phyloP scores from a whole-genome alignment of 2,329 filamentous ascomycete species.

The Dactylellina drechsleri region DNA sequence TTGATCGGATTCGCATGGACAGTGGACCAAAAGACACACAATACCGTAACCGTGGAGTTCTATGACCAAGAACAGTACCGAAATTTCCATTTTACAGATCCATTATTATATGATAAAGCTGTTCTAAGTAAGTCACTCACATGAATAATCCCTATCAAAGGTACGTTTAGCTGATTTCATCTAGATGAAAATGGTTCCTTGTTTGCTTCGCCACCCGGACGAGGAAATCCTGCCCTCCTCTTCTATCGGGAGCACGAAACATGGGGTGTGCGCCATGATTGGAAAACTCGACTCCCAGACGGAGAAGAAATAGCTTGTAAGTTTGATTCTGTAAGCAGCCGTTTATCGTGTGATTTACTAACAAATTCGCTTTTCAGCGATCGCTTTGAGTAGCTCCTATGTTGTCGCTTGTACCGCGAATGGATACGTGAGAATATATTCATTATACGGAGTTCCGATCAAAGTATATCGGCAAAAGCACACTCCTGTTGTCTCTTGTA shows the following conservation, averaged over 20 bases:
- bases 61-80: slow-evolving; percentile 84
- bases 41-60: slow-evolving; percentile 96
- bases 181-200: slow-evolving; percentile 79
- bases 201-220: slow-evolving; percentile 80
- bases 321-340: slow-evolving; percentile 21
- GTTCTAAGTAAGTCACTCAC: slow-evolving; percentile 70
- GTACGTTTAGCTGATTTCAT: slow-evolving; percentile 56
- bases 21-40: slow-evolving; percentile 89
- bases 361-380: slow-evolving; percentile 65
- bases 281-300: slow-evolving; percentile 84
- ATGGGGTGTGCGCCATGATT: slow-evolving; percentile 90
- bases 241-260: slow-evolving; percentile 97
- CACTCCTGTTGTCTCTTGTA: slow-evolving; percentile 87
- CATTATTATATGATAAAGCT: slow-evolving; percentile 94
- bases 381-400: slow-evolving; percentile 91
- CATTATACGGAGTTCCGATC: slow-evolving; percentile 88
- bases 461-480: slow-evolving; percentile 92
- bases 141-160: neutral
- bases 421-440: slow-evolving; percentile 92
- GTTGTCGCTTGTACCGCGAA: slow-evolving; percentile 86
- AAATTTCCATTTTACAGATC: slow-evolving; percentile 97
- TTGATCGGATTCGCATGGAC: slow-evolving; percentile 96
- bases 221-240: slow-evolving; percentile 77
- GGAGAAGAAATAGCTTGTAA: slow-evolving; percentile 79
- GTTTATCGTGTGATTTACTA: slow-evolving; percentile 22